phyloP scores from a whole-genome alignment of 768 basidiomycete species.

The Podaxis sp. region DNA sequence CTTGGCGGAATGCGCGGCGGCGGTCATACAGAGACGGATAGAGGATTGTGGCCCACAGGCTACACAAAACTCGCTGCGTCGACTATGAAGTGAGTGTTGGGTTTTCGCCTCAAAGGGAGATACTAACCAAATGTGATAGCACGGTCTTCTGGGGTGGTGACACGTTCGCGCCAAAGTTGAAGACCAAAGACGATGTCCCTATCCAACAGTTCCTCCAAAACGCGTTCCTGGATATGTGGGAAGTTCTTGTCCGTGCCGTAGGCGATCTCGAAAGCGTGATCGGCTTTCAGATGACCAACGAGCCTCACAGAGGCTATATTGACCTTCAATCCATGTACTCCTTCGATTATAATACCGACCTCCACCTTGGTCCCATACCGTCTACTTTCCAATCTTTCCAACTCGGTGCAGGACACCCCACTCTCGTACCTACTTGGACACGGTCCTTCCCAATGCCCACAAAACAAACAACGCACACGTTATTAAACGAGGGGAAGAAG shows the following conservation, averaged over 20 bases:
- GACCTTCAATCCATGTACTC: constrained; percentile 75
- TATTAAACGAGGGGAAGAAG: constrained; percentile 58
- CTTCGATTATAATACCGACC: constrained; percentile 94
- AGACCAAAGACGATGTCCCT: constrained; percentile 49
- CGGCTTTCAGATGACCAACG: constrained; percentile 95
- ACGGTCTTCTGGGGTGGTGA: constrained; percentile 95
- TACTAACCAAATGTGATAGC: constrained; percentile 34
- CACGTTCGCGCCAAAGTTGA: constrained; percentile 76
- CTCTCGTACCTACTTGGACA: constrained; percentile 73
- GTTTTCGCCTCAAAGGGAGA: not conserved
- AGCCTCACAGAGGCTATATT: constrained; percentile 93
- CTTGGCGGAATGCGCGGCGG: constrained; percentile 74
- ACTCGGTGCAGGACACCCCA: constrained; percentile 87
- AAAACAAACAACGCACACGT: constrained; percentile 48
- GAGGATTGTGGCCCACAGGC: constrained; percentile 90
- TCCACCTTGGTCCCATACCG: constrained; percentile 80
- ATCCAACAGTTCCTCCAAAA: constrained; percentile 84
- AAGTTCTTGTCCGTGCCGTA: constrained; percentile 60
- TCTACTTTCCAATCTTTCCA: constrained; percentile 88
- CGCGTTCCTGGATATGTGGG: constrained; percentile 77
- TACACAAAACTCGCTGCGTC: constrained; percentile 92
- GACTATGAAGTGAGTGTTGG: constrained; percentile 76
- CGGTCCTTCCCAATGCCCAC: constrained; percentile 92
- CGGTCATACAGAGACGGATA: constrained; percentile 72
- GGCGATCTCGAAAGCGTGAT: constrained; percentile 77